phyloP scores from a whole-genome alignment of 2,329 filamentous ascomycete species.

The Hypoxylon sp. region DNA sequence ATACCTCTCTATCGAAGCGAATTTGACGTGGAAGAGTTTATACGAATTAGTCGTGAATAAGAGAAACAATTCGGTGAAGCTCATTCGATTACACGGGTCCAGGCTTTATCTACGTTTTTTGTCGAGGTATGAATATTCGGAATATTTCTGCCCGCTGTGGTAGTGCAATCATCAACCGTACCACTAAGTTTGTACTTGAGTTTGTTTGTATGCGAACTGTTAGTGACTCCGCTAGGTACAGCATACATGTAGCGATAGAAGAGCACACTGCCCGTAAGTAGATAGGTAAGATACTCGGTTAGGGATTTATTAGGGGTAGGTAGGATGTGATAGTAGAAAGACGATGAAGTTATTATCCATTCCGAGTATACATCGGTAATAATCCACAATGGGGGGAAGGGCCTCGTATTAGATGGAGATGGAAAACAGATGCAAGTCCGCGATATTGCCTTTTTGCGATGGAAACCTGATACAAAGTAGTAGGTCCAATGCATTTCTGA shows the following conservation, averaged over 20 bases:
- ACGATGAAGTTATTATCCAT: conserved; percentile 13
- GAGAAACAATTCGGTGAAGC: conserved; percentile 2
- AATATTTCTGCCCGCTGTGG: conserved; percentile 24
- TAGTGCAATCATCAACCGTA: conserved; percentile 2
- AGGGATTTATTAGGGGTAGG: conserved; percentile 5
- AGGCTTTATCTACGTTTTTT: conserved; percentile 5
- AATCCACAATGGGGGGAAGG: conserved; percentile 16
- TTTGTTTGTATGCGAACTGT: not conserved
- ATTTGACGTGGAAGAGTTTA: not conserved
- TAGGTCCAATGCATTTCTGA: conserved; percentile 8
- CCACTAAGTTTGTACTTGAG: not conserved
- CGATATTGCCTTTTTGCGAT: conserved; percentile 17
- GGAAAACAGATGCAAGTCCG: not conserved
- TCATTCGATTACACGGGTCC: conserved; percentile 5
- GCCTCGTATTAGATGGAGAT: conserved; percentile 1
- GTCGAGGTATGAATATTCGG: conserved; percentile 18
- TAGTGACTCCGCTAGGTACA: not conserved
- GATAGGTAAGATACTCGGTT: conserved; percentile 3
- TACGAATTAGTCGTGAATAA: not conserved
- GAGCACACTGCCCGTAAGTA: not conserved
- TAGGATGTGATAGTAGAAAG: conserved; percentile 14
- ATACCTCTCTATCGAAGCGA: not conserved
- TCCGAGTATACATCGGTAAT: not conserved
- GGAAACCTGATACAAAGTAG: not conserved
- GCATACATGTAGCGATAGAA: not conserved